Evolutionary conservation across 2,329 filamentous ascomycete species (phyloP).

Genomic region (Fusarium xyrophilum): DNA sequence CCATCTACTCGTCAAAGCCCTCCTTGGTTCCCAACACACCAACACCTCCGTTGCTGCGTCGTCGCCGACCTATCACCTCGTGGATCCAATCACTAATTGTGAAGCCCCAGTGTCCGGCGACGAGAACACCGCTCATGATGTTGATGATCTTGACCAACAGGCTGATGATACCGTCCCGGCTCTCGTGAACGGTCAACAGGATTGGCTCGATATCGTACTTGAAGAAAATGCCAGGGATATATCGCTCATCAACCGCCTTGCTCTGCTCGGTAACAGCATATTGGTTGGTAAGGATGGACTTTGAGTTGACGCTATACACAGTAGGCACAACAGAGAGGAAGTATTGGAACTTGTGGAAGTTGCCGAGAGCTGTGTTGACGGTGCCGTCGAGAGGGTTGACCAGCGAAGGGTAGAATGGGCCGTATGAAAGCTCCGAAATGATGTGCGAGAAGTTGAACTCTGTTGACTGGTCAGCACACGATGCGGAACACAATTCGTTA

Average conservation of each 20-base stretch:
- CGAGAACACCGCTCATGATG: conserved; percentile 86
- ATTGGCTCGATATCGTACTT: conserved; percentile 99
- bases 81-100: conserved; percentile 79
- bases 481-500: neutral
- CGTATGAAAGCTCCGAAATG: conserved; percentile 94
- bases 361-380: conserved; percentile 71
- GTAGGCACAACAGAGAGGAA: conserved; percentile 95
- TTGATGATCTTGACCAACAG: conserved; percentile 87
- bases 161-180: conserved; percentile 74
- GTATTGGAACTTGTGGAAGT: conserved; percentile 99
- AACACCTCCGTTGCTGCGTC: conserved; percentile 53
- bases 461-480: conserved; percentile 48
- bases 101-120: conserved; percentile 93
- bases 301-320: conserved; percentile 75
- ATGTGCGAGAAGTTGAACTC: conserved; percentile 98
- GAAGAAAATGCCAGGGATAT: conserved; percentile 91
- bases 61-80: conserved; percentile 60
- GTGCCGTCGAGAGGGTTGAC: conserved; percentile 94
- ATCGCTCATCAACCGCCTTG: conserved; percentile 70
- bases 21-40: conserved; percentile 60
- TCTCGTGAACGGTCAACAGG: conserved; percentile 82
- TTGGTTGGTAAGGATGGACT: conserved; percentile 89
- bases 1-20: conserved; percentile 42
- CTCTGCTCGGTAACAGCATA: conserved; percentile 95
- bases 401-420: conserved; percentile 93